Evolutionary conservation across 2,329 filamentous ascomycete genomes (phyloP).

Genomic region (Aspergillus alliaceus): DNA sequence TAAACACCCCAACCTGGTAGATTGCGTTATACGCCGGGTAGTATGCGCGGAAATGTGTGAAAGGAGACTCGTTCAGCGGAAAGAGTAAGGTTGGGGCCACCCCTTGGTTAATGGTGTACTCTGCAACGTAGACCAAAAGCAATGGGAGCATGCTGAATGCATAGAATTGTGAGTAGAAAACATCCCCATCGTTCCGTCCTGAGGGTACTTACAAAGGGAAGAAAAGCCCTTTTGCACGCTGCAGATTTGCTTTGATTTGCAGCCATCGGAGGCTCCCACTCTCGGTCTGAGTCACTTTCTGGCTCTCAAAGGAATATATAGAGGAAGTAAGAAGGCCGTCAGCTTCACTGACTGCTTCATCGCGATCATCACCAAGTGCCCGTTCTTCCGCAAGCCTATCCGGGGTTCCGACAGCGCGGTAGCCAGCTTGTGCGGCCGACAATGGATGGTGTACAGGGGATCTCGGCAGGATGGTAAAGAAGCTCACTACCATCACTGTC

Average conservation of each 20-base stretch:
- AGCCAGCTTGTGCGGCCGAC: constrained; percentile 46
- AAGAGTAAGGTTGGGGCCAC: constrained; percentile 89
- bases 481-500: constrained; percentile 75
- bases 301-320: constrained; percentile 12
- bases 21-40: constrained; percentile 94
- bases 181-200: neutral
- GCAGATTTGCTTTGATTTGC: constrained; percentile 55
- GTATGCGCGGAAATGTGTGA: constrained; percentile 78
- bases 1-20: constrained; percentile 92
- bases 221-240: constrained; percentile 69
- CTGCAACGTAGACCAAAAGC: constrained; percentile 87
- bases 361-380: constrained; percentile 23
- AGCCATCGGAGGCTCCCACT: constrained; percentile 26
- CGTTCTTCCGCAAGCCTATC: constrained; percentile 41
- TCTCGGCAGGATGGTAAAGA: constrained; percentile 76
- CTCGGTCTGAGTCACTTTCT: constrained; percentile 19
- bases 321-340: constrained; percentile 32
- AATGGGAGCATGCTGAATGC: constrained; percentile 75
- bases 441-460: constrained; percentile 59
- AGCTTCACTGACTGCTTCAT: constrained; percentile 22
- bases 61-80: constrained; percentile 73
- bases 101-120: constrained; percentile 97
- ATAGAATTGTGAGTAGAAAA: constrained; percentile 12
- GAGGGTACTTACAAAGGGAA: constrained; percentile 60
- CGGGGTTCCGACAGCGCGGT: constrained; percentile 53